Percentiles rank a stretch among this genome's conserved stretches.
phyloP scores from a whole-genome alignment of 306 rosid genomes.

The Acacia acuminata region DNA sequence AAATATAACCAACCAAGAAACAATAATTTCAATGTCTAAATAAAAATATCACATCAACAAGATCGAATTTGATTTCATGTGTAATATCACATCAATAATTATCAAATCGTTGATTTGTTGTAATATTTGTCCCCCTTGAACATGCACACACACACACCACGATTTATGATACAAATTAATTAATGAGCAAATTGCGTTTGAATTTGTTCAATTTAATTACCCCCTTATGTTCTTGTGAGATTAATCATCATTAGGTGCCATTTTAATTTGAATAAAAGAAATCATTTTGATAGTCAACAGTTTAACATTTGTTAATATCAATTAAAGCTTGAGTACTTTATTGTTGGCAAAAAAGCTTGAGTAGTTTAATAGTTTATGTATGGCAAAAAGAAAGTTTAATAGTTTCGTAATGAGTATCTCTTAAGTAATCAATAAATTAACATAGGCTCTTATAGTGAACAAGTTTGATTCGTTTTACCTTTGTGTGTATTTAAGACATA shows the following conservation, averaged over 20 bases:
- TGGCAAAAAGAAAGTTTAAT: too few relatives aligned
- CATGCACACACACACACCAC: neutral
- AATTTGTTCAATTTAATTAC: neutral
- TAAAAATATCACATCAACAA: too few relatives aligned
- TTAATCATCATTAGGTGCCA: neutral
- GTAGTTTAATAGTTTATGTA: neutral
- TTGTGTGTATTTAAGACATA: too few relatives aligned
- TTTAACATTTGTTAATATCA: neutral
- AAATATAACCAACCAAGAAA: too few relatives aligned
- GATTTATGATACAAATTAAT: neutral
- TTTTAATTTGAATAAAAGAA: neutral
- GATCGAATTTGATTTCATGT: too few relatives aligned
- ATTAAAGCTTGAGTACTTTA: neutral
- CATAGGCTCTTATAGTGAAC: too few relatives aligned
- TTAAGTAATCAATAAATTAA: too few relatives aligned
- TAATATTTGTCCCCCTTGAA: neutral
- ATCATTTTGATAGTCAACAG: neutral
- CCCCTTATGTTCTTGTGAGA: neutral
- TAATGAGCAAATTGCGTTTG: neutral
- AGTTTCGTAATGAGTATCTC: too few relatives aligned
- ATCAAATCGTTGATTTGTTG: neutral
- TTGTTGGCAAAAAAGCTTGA: too few relatives aligned
- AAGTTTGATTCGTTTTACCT: too few relatives aligned
- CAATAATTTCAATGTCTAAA: too few relatives aligned
- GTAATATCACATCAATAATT: too few relatives aligned